A percentile compares a stretch with the other conserved stretches of the same genome.
phyloP scores from a whole-genome alignment of 495 filamentous ascomycete genomes.

The Parachaetomium inaequale region DNA sequence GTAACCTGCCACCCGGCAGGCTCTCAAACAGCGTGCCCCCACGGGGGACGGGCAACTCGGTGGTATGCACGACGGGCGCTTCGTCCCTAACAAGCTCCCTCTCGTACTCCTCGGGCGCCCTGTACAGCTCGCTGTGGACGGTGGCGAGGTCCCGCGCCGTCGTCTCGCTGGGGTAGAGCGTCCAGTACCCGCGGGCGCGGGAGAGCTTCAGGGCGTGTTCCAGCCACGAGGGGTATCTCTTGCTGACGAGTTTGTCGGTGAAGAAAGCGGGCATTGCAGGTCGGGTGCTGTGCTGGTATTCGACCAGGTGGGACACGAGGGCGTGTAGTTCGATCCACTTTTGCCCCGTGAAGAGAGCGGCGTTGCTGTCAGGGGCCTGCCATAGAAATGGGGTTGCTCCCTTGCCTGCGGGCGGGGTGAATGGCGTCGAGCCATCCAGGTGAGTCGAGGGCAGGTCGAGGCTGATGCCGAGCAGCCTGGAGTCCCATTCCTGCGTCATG shows the following conservation, averaged over 20 bases:
- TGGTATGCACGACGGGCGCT: not conserved
- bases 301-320: slow-evolving; percentile 60
- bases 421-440: slow-evolving; percentile 51
- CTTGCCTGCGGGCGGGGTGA: slow-evolving; percentile 48
- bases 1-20: slow-evolving; percentile 35
- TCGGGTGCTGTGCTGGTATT: slow-evolving; percentile 33
- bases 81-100: slow-evolving; percentile 24
- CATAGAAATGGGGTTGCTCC: slow-evolving; percentile 62
- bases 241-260: slow-evolving; percentile 50
- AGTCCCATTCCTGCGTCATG: slow-evolving; percentile 39
- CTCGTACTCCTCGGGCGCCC: slow-evolving; percentile 65
- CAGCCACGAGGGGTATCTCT: slow-evolving; percentile 68
- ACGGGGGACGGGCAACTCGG: slow-evolving; percentile 12
- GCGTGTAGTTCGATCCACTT: slow-evolving; percentile 79
- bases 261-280: slow-evolving; percentile 33
- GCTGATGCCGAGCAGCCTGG: slow-evolving; percentile 65
- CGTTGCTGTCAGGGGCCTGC: slow-evolving; percentile 77
- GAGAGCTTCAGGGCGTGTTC: slow-evolving; percentile 72
- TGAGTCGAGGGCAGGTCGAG: slow-evolving; percentile 66
- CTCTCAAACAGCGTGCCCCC: slow-evolving; percentile 37
- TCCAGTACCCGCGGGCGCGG: slow-evolving; percentile 65
- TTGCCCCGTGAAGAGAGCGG: slow-evolving; percentile 73
- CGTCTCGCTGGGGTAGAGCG: slow-evolving; percentile 64
- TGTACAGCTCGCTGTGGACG: slow-evolving; percentile 69
- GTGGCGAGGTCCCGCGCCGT: slow-evolving; percentile 54